Percentiles rank a stretch among this genome's conserved stretches.
Conservation (phyloP, 345 rosid species). For the Lenwebbia sp. region DNA sequence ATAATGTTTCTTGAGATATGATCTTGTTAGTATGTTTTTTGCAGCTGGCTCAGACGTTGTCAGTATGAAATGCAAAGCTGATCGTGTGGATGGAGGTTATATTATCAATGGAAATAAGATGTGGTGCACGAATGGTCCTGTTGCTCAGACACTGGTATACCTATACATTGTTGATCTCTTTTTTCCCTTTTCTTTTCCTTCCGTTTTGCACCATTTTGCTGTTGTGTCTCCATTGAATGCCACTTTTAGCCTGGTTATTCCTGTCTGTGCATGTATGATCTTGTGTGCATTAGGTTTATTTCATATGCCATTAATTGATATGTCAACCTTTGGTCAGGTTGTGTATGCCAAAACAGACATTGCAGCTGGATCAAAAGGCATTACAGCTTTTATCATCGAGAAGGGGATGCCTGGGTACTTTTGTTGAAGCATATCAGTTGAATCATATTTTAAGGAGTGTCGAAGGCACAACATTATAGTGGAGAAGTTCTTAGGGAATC, state of each 20-base stretch:
- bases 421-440: background rate
- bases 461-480: background rate
- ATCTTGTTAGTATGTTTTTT: background rate
- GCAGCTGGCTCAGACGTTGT: slow-evolving; percentile 97
- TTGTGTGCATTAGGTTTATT: background rate
- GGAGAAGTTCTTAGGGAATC: background rate
- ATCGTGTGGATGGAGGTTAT: slow-evolving; percentile 77
- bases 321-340: slow-evolving; percentile 33
- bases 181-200: background rate
- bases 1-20: background rate
- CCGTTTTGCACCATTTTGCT: background rate
- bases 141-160: slow-evolving; percentile 83
- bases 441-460: background rate
- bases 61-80: slow-evolving; percentile 96
- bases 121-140: slow-evolving; percentile 99
- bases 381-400: slow-evolving; percentile 86
- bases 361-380: slow-evolving; percentile 79
- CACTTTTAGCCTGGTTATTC: background rate
- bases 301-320: background rate
- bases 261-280: background rate
- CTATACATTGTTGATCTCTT: background rate
- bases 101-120: slow-evolving; percentile 78
- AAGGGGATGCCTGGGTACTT: slow-evolving; percentile 89
- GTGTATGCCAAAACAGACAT: slow-evolving; percentile 78
- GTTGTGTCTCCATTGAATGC: background rate